These are phyloP conservation scores for Neofusicoccum parvum DNA, from an alignment of 2,329 filamentous ascomycete genomes.

Conservation along the genomic window DNA sequence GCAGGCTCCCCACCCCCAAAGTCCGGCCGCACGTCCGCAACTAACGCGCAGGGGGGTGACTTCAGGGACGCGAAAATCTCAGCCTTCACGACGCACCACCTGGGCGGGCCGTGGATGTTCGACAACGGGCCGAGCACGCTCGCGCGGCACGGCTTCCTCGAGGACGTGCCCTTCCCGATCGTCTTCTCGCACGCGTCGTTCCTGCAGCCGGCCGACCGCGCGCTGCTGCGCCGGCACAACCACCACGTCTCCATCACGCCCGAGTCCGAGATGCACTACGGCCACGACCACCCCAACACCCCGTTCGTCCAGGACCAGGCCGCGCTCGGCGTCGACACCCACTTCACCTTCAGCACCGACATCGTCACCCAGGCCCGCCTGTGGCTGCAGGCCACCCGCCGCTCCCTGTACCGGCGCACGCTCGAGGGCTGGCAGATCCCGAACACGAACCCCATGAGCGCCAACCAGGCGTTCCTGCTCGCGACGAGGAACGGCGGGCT, in stretches of 20 bases:
- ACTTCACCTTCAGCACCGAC: constrained; percentile 56
- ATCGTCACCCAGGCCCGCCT: constrained; percentile 51
- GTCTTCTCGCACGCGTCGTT: constrained; percentile 57
- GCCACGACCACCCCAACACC: constrained; percentile 51
- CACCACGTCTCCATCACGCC: constrained; percentile 61
- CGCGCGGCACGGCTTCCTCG: constrained; percentile 41
- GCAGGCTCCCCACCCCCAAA: too few species aligned
- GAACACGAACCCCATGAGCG: constrained; percentile 54
- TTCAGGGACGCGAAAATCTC: constrained; percentile 23
- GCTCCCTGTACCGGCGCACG: constrained; percentile 42
- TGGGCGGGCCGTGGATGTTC: constrained; percentile 27
- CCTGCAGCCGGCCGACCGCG: constrained; percentile 43
- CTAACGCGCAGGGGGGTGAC: too few species aligned
- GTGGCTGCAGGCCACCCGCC: constrained; percentile 54
- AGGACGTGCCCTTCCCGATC: constrained; percentile 51
- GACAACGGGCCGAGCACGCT: constrained; percentile 45
- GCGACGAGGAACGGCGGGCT: constrained; percentile 56
- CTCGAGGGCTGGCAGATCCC: constrained; percentile 49
- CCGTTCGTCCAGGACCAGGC: constrained; percentile 54
- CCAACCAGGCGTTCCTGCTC: constrained; percentile 58
- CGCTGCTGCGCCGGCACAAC: constrained; percentile 52
- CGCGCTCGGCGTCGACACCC: constrained; percentile 57
- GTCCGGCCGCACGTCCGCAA: too few species aligned
- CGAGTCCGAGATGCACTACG: constrained; percentile 62
- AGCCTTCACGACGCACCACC: constrained; percentile 46